Base-by-base conservation (phyloP, 2,329 filamentous ascomycete genomes). In the Coniosporium uncinatum region DNA sequence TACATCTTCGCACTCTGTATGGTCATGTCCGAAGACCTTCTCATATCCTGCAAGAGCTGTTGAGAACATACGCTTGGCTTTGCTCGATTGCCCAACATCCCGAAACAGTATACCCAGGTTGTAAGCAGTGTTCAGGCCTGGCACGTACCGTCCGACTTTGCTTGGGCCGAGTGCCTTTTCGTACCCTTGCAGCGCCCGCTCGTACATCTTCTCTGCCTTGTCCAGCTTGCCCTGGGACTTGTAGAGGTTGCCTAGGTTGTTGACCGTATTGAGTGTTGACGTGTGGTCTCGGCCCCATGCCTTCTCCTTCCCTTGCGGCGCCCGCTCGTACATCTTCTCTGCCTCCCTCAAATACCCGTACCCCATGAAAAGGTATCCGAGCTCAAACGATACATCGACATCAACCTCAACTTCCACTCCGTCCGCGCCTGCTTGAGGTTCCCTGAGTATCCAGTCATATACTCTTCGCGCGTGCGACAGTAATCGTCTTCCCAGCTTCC, bases 171-270 rank as follows among this genome's bases (percentile, higher is more conserved):
- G n/a, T 51, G 44, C 36, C 22, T 46, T 39, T 36, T 49, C 47
- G 13, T 32, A 33, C 13, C 44, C 41, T 47, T 36, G 19, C 38
- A 49, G 29, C 21, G 46, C 47, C 29, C 37, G 47, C 38, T 8
- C n/a, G 22, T 50, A 50, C 47, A 51, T 49, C 39, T 42, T 20
- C 35, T 51, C 49, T 33, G 48, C 47, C 37, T 47, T 24, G 16
- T 8, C 38, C 29, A 41, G 42, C 42, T 44, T 47, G 33, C 44
- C 43, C 40, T 49, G 42, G 14, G 41, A 39, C 2, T 2, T 22
- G 24, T 42, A 45, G 22, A 49, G 41, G 29, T 22, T 20, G 22
- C 42, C 43, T 24, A 49, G 36, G 36, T 44, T 48, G 33, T 48
- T 42, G 34, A 47, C 42, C 29, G 45, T 47, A 3, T 40, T 4